Conservation (phyloP, 306 rosid genomes). For the Prosopis cineraria region DNA sequence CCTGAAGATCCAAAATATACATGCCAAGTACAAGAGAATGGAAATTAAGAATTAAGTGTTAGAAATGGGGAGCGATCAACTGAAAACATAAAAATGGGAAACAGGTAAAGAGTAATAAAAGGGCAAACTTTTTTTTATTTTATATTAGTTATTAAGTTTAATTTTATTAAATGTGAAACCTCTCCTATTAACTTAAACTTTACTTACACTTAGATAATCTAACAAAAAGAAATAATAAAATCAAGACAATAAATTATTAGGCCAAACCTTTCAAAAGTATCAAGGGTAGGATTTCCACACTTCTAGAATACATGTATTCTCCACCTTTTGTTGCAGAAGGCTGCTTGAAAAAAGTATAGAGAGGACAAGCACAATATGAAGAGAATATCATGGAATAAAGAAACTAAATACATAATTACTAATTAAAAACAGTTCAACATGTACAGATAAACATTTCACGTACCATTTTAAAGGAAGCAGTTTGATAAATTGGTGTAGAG, state of each 20-base stretch:
- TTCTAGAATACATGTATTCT: constrained; percentile 67
- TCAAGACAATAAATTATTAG: constrained; percentile 23
- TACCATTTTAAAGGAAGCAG: constrained; percentile 92
- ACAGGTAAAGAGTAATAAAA: too few species aligned
- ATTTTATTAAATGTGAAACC: too few species aligned
- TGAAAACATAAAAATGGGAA: too few species aligned
- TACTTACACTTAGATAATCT: too few species aligned
- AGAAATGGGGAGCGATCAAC: too few species aligned
- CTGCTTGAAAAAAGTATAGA: constrained; percentile 50
- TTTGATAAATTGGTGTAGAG: constrained; percentile 79
- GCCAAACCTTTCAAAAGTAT: constrained; percentile 72
- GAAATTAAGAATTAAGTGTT: neutral
- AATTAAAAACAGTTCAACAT: too few species aligned
- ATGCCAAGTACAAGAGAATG: constrained; percentile 16
- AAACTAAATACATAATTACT: too few species aligned
- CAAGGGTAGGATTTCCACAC: constrained; percentile 94
- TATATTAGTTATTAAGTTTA: too few species aligned
- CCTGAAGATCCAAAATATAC: constrained; percentile 48
- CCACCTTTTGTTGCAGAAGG: constrained; percentile 79
- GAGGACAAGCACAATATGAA: constrained; percentile 8
- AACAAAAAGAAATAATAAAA: constrained; percentile 22
- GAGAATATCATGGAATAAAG: neutral
- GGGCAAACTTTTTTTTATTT: too few species aligned
- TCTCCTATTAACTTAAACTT: too few species aligned
- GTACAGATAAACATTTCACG: constrained; percentile 41